A percentile compares a stretch with the other conserved stretches of the same genome.
Evolutionary conservation across 192 early-diverging fungal species (phyloP).

Genomic region (Funneliformis geosporum): DNA sequence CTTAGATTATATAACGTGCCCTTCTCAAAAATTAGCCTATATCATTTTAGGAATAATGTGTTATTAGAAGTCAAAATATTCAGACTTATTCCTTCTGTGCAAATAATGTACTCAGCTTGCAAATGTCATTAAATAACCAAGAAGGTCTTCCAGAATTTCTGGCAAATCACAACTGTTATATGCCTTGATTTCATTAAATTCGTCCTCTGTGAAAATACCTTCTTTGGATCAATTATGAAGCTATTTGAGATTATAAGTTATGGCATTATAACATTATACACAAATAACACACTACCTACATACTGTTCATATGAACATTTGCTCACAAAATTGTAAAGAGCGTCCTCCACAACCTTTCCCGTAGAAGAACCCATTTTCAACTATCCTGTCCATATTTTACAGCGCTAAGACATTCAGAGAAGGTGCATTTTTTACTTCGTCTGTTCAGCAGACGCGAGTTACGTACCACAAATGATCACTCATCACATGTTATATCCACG

Average conservation of each 20-base stretch:
- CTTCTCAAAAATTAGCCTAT: background rate
- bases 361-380: conserved; percentile 32
- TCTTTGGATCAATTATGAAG: conserved; percentile 36
- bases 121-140: conserved; percentile 7
- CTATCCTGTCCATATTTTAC: no score
- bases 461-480: no score
- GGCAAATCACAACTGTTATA: conserved; percentile 19
- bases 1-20: background rate
- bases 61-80: background rate
- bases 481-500: no score
- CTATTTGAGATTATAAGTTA: conserved; percentile 13
- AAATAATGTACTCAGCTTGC: no score
- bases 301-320: conserved; percentile 25
- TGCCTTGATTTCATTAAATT: background rate
- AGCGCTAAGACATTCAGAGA: no score
- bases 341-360: conserved; percentile 32
- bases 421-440: no score
- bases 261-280: background rate
- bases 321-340: conserved; percentile 25
- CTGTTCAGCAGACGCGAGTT: no score
- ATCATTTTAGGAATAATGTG: background rate
- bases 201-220: conserved; percentile 4
- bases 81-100: background rate
- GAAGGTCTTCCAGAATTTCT: conserved; percentile 23
- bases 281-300: conserved; percentile 1